These are phyloP conservation scores for Fulvia fulva DNA, from an alignment of 2,329 filamentous ascomycete species.

Conservation along the genomic window DNA sequence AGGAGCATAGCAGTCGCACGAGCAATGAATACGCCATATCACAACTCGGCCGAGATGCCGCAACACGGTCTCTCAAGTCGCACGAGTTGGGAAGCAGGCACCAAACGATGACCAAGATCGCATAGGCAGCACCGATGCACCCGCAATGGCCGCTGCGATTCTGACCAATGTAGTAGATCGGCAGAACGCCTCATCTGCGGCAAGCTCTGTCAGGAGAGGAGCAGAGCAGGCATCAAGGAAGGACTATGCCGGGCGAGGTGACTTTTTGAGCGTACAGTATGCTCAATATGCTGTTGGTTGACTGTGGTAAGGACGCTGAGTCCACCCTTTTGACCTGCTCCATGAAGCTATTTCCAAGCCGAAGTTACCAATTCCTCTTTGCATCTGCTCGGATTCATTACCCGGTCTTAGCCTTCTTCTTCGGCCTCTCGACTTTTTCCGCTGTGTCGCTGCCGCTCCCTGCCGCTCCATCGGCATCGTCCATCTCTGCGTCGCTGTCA, in stretches of 20 bases:
- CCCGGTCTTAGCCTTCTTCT: slow-evolving; percentile 59
- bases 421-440: slow-evolving; percentile 54
- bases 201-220: too few relatives aligned
- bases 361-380: background rate
- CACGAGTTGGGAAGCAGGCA: background rate
- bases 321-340: background rate
- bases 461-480: slow-evolving; percentile 51
- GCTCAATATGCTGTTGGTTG: background rate
- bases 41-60: background rate
- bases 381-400: background rate
- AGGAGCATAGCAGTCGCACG: background rate
- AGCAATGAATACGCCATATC: background rate
- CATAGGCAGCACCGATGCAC: background rate
- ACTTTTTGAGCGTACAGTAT: background rate
- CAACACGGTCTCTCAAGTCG: background rate
- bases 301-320: background rate
- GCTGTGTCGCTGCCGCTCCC: slow-evolving; percentile 48
- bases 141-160: background rate
- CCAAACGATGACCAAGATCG: background rate
- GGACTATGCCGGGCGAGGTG: too few relatives aligned
- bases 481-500: slow-evolving; percentile 62
- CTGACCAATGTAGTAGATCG: background rate
- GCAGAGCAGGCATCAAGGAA: background rate
- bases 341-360: background rate
- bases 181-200: too few relatives aligned